Conservation (phyloP, 106 monocot genomes). For the Dactylorhiza incarnata region DNA sequence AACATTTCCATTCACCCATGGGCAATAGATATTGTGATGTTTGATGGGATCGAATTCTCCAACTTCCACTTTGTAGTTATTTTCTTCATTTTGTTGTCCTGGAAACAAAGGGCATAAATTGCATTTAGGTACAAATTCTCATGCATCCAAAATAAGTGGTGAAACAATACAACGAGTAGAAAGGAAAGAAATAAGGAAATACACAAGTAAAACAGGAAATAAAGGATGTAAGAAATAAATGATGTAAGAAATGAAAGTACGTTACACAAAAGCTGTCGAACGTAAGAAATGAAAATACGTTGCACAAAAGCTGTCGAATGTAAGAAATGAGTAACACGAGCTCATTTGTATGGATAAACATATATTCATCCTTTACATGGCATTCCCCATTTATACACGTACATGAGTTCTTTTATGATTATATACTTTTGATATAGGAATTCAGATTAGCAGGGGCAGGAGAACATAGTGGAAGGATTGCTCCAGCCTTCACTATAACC, state of each 20-base stretch:
- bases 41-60: slow-evolving; percentile 86
- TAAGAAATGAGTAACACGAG: neutral
- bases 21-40: slow-evolving; percentile 69
- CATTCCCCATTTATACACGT: neutral
- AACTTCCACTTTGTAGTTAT: slow-evolving; percentile 43
- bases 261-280: neutral
- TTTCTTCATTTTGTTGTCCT: slow-evolving; percentile 69
- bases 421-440: neutral
- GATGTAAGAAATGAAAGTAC: neutral
- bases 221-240: neutral
- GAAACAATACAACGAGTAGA: no score
- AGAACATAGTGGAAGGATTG: neutral
- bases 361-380: neutral
- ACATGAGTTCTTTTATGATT: neutral
- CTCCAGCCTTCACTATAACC: neutral
- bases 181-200: no score
- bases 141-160: neutral
- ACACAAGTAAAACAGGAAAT: no score
- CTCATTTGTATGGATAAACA: neutral
- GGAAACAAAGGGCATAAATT: neutral
- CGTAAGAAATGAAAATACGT: neutral
- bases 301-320: neutral
- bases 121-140: neutral
- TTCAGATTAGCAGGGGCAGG: neutral
- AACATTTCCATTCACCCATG: slow-evolving; percentile 94